phyloP scores from a whole-genome alignment of 1,284 basidiomycete genomes.

The Mycena citricolor region DNA sequence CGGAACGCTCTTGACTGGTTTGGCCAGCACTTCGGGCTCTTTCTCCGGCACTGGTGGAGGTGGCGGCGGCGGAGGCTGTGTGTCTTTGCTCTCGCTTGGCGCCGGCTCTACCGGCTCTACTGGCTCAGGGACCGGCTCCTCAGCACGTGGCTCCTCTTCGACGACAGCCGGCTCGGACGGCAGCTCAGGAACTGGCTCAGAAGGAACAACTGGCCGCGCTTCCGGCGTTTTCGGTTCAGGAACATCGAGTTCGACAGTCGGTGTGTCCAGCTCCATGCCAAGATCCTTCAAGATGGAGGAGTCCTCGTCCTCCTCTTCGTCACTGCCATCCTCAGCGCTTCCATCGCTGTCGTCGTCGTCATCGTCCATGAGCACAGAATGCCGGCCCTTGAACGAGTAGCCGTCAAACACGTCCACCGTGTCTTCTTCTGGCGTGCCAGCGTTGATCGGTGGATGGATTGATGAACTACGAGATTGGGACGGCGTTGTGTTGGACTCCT shows the following conservation, averaged over 20 bases:
- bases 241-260: conserved; percentile 33
- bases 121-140: conserved; percentile 17
- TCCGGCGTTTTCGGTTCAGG: conserved; percentile 74
- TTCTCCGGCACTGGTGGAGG: conserved; percentile 16
- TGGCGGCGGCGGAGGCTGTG: conserved; percentile 6
- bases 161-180: conserved; percentile 9
- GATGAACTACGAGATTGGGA: conserved; percentile 74
- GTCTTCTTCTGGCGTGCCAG: conserved; percentile 39
- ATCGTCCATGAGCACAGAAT: conserved; percentile 74
- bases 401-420: conserved; percentile 79
- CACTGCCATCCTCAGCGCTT: conserved; percentile 42
- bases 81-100: too few relatives aligned
- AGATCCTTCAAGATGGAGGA: conserved; percentile 22
- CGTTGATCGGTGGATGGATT: conserved; percentile 41
- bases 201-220: conserved; percentile 51
- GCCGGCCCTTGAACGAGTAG: conserved; percentile 83
- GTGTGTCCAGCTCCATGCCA: conserved; percentile 20
- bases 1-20: conserved; percentile 21
- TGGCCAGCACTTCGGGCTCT: conserved; percentile 21
- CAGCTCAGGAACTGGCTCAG: conserved; percentile 33
- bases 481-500: conserved; percentile 67
- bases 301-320: conserved; percentile 37
- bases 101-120: conserved; percentile 19
- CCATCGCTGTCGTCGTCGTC: conserved; percentile 54
- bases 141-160: not conserved